Evolutionary conservation across 129 eudicot species (phyloP), one percentile per base, ranked within the genome.

Genomic region (Tagetes patula): DNA sequence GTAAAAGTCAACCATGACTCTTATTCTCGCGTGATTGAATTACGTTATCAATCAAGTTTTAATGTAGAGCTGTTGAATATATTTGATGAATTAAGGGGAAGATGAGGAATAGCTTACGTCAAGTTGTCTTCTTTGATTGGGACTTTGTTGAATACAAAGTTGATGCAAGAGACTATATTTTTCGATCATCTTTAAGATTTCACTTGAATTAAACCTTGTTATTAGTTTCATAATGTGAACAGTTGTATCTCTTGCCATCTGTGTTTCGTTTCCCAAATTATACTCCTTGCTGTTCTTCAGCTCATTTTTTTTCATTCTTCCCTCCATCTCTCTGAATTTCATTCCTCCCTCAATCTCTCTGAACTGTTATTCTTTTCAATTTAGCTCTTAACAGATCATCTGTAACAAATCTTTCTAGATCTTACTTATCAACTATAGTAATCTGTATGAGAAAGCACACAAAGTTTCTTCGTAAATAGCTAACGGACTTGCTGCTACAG

Each of bases 1-100:
- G 63, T 63, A 27, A 38, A 73, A 74, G 71, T 63, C 71, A 74
- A 74, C 42, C 14, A 39, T 45, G 71, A 63, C 40, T 20, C 52
- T 30, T 37, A 32, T 36, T 60, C 69, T 73, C 59, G 36, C 39
- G n/a, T 33, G 46, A 61, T n/a, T 33, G 41, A 10, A 42, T 45
- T 73, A 45, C 46, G 11, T 46, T 20, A 37, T 49, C 20, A 8
- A 47, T 62, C 52, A 11, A 33, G 59, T 73, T 47, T 4, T 20
- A 34, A 49, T 73, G 2, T 14, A 74, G 27, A 20, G 52, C 37
- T 71, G n/a, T n/a, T n/a, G 30, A 30, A 53, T 8, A 53, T 54
- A 53, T 54, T 9, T 27, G 52, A 70, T 70, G 65, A 53, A 14
- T 8, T 53, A 52, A 3, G 37, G 58, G 49, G 39, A 46, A 9